Percentiles rank a stretch among this genome's conserved stretches.
phyloP scores from a whole-genome alignment of 345 rosid genomes.

The Hypericum androsaemum region DNA sequence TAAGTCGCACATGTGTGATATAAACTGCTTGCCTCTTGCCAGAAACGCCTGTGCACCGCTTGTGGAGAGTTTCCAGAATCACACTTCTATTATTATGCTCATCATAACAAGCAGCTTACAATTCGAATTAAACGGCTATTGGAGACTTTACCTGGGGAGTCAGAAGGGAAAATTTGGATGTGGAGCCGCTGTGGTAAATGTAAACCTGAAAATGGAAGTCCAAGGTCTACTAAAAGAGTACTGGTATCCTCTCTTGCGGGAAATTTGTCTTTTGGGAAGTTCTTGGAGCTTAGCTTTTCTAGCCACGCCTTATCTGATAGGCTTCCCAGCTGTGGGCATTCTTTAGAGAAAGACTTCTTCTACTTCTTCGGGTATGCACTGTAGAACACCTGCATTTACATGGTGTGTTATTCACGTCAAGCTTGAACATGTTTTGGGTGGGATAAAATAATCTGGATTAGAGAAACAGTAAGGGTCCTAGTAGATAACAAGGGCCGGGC shows the following conservation, averaged over 20 bases:
- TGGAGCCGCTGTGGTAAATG: conserved; percentile 91
- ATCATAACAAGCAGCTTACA: conserved; percentile 68
- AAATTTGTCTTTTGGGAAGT: conserved; percentile 82
- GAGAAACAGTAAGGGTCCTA: too few species aligned
- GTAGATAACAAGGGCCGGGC: too few species aligned
- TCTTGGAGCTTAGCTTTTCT: conserved; percentile 84
- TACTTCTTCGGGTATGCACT: conserved; percentile 84
- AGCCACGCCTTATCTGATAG: conserved; percentile 32
- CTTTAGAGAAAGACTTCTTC: conserved; percentile 57
- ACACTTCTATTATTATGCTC: conserved; percentile 76
- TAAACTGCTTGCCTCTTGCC: conserved; percentile 26
- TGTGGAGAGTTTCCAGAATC: conserved; percentile 67
- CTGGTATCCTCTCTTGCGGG: conserved; percentile 64
- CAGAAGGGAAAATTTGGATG: conserved; percentile 89
- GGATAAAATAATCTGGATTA: too few species aligned
- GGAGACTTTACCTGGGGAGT: conserved; percentile 53
- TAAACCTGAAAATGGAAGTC: conserved; percentile 34
- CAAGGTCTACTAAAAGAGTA: conserved; percentile 69
- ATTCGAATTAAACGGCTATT: conserved; percentile 55
- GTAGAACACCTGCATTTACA: not conserved
- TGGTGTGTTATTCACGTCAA: not conserved
- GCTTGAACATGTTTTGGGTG: too few species aligned
- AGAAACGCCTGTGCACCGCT: conserved; percentile 50
- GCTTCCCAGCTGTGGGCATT: conserved; percentile 78
- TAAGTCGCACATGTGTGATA: conserved; percentile 14